A percentile compares a stretch with the other conserved stretches of the same genome.
phyloP scores from a whole-genome alignment of 169 alveolate species.

The Cryptosporidium tyzzeri region DNA sequence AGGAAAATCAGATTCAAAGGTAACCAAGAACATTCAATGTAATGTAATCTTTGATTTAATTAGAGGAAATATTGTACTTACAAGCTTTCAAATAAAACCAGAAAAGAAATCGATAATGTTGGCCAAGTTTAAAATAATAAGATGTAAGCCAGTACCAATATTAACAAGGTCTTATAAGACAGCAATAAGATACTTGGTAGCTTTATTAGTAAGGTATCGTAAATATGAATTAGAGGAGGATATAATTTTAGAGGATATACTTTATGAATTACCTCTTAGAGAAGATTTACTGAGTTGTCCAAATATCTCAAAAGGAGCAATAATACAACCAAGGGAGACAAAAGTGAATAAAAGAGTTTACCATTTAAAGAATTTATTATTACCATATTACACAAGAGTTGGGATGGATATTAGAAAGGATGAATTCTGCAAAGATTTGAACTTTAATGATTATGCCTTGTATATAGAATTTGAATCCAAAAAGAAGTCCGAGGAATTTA shows the following conservation, averaged over 20 bases:
- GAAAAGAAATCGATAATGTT: background rate
- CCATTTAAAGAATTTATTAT: constrained; percentile 41
- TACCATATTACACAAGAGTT: constrained; percentile 66
- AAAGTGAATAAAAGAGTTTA: background rate
- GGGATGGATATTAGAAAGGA: background rate
- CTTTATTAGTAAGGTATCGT: constrained; percentile 36
- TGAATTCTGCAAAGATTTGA: background rate
- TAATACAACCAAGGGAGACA: constrained; percentile 45
- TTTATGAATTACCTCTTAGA: constrained; percentile 63
- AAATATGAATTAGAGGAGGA: constrained; percentile 9
- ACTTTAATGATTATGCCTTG: constrained; percentile 51
- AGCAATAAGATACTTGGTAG: constrained; percentile 47
- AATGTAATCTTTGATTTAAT: constrained; percentile 12
- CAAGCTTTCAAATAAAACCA: background rate
- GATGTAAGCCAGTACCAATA: constrained; percentile 70
- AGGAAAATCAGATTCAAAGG: too few relatives aligned
- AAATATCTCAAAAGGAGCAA: constrained; percentile 59
- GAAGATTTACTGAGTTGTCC: constrained; percentile 49
- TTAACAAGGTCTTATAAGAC: constrained; percentile 23
- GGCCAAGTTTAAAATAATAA: background rate
- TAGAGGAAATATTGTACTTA: background rate
- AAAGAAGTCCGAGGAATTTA: constrained; percentile 35
- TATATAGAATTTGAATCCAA: constrained; percentile 54
- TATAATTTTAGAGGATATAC: constrained; percentile 6
- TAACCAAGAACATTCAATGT: background rate